These are phyloP conservation scores for Skeletonema menzelii DNA, from an alignment of 108 stramenopile genomes.

Conservation along the genomic window DNA sequence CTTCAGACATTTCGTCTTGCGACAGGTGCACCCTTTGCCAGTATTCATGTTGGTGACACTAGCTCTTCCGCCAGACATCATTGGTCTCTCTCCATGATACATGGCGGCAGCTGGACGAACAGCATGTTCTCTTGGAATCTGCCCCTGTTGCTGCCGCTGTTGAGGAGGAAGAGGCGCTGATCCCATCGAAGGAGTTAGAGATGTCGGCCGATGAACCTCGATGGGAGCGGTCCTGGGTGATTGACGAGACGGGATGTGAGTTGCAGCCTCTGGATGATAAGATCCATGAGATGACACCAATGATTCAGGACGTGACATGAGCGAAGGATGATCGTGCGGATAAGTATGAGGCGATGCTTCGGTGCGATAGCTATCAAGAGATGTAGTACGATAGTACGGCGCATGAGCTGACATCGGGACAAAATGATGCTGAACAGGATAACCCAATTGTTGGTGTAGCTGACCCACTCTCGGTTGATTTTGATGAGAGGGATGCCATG, in stretches of 20 bases:
- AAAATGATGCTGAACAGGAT: background rate
- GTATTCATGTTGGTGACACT: background rate
- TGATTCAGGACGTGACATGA: background rate
- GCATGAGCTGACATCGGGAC: background rate
- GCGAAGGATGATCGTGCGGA: background rate
- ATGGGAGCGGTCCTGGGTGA: background rate
- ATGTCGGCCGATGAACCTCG: slow-evolving; percentile 1
- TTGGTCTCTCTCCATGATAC: background rate
- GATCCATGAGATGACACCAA: background rate
- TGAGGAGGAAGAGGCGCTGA: background rate
- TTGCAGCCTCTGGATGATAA: background rate
- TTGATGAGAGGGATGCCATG: slow-evolving; percentile 41
- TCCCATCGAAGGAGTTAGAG: background rate
- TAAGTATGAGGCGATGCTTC: background rate
- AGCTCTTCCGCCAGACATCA: background rate
- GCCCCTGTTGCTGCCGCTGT: background rate
- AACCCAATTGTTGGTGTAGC: background rate
- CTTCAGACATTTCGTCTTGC: slow-evolving; percentile 75
- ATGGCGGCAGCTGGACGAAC: background rate
- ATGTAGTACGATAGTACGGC: background rate
- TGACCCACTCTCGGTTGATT: background rate
- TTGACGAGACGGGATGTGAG: background rate
- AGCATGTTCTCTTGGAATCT: background rate
- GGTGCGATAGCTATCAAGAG: background rate
- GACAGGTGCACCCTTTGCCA: slow-evolving; percentile 41